Evolutionary conservation across 805 yeast genomes (phyloP).

Genomic region (Metschnikowia gelsemii): DNA sequence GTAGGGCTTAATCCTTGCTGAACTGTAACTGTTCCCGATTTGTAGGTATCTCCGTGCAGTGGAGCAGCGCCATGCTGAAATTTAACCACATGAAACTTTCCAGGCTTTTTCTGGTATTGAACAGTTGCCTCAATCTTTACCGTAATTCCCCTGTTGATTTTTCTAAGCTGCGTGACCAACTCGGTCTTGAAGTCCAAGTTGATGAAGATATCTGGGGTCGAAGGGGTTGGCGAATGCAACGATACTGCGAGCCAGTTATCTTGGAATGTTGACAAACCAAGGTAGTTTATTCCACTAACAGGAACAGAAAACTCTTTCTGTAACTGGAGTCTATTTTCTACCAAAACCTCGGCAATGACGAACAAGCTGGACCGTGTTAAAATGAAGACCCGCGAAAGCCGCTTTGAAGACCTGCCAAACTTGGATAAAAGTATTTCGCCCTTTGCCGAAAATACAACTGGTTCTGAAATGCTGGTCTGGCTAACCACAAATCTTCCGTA

Average conservation of each 20-base stretch:
- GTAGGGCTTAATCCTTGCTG: constrained; percentile 74
- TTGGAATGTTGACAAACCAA: constrained; percentile 71
- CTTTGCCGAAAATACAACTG: constrained; percentile 71
- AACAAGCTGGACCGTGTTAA: constrained; percentile 63
- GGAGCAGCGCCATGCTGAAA: constrained; percentile 62
- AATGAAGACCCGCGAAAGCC: constrained; percentile 71
- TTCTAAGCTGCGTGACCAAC: constrained; percentile 69
- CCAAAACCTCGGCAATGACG: constrained; percentile 69
- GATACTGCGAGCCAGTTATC: constrained; percentile 91
- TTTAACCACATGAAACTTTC: constrained; percentile 74
- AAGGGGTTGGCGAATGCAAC: constrained; percentile 45
- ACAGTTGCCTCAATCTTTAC: constrained; percentile 71
- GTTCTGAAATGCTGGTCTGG: constrained; percentile 67
- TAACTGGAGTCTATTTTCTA: constrained; percentile 56
- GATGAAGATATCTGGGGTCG: constrained; percentile 74
- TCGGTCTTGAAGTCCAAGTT: constrained; percentile 89
- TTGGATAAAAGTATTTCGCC: constrained; percentile 83
- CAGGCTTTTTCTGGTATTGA: constrained; percentile 88
- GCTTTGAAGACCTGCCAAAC: constrained; percentile 87
- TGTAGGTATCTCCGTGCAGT: constrained; percentile 66
- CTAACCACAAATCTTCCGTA: constrained; percentile 72
- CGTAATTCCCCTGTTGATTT: constrained; percentile 54
- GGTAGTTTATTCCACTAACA: constrained; percentile 54
- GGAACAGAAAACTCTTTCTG: constrained; percentile 64
- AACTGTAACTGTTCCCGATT: constrained; percentile 83